Base-by-base conservation (phyloP, 2,329 filamentous ascomycete genomes). In the Magnaporthiopsis poae region DNA sequence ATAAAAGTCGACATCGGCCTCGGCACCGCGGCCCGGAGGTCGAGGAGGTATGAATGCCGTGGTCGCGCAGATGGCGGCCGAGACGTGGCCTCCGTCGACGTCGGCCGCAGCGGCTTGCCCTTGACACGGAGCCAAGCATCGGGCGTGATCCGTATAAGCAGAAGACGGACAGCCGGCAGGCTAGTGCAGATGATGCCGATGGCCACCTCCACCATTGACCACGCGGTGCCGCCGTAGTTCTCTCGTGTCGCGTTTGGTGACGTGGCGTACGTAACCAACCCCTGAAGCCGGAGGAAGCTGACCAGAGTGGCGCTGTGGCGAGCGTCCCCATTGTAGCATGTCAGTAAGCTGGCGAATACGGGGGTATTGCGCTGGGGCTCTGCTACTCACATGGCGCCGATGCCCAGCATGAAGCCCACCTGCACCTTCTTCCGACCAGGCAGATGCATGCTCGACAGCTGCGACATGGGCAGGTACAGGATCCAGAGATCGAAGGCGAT, bases 401-500 rank as follows among this genome's bases (percentile, higher is more conserved):
- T 76, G 25, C 73, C 74, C 68, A 83, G 82, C 80, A 83, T 82
- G 63, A 81, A 64, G 18, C 71, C 70, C 3, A 81, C 77, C 65
- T 78, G 75, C 5, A 80, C 25, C 73, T 81, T 83, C 73, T 81
- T 81, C 74, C 79, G 80, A 72, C 76, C 78, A 67, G 78, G 76
- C 61, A 82, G 69, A 8, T 77, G 75, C 31, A 83, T 74, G 2
- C 71, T 65, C 31, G 73, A 67, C 11, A 84, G 69, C 67, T 80
- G 77, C 9, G 77, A 76, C 27, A 83, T 74, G 0, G 85, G 84
- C 4, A 87, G 74, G 0, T 73, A 77, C 27, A 86, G 75, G 70
- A 86, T 81, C 77, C 80, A 81, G 2, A 82, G 18, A 68, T 87
- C 84, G 27, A 84, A 74, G 0, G 73, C 72, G 59, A 87, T 85